phyloP scores from a whole-genome alignment of 306 rosid genomes.

The Chamaecrista fasciculata region DNA sequence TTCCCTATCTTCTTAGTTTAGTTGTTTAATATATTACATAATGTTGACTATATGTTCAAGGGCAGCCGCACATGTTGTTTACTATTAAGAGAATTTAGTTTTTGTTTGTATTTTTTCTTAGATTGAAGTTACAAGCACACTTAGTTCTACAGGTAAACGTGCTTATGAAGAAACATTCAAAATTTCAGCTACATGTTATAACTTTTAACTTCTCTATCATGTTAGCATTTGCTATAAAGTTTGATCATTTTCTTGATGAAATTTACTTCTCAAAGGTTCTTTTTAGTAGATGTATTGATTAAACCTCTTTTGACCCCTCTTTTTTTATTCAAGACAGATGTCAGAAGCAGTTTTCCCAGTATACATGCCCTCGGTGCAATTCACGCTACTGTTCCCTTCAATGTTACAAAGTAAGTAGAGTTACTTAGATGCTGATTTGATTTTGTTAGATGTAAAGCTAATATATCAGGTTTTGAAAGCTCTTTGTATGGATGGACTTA shows the following conservation, averaged over 20 bases:
- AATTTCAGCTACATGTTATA: background rate
- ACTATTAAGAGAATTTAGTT: background rate
- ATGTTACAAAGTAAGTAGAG: constrained; percentile 70
- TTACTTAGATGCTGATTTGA: background rate
- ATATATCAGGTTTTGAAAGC: background rate
- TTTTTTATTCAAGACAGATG: constrained; percentile 46
- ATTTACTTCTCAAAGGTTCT: background rate
- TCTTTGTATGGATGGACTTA: background rate
- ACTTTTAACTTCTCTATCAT: background rate
- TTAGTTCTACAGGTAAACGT: background rate
- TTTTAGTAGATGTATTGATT: constrained; percentile 5
- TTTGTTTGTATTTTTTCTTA: background rate
- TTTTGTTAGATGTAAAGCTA: constrained; percentile 1
- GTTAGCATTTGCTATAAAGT: background rate
- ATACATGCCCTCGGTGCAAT: constrained; percentile 95
- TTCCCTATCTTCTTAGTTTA: background rate
- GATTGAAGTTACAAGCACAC: background rate
- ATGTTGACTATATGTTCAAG: background rate
- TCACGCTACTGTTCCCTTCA: constrained; percentile 82
- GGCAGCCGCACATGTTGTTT: background rate
- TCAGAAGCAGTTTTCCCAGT: constrained; percentile 89
- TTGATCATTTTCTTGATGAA: background rate
- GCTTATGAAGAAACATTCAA: background rate
- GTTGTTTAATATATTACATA: background rate
- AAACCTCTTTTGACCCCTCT: background rate